These are phyloP conservation scores for Xenosphaeropsis pyriputrescens DNA, from an alignment of 2,329 filamentous ascomycete species.

Conservation along the genomic window DNA sequence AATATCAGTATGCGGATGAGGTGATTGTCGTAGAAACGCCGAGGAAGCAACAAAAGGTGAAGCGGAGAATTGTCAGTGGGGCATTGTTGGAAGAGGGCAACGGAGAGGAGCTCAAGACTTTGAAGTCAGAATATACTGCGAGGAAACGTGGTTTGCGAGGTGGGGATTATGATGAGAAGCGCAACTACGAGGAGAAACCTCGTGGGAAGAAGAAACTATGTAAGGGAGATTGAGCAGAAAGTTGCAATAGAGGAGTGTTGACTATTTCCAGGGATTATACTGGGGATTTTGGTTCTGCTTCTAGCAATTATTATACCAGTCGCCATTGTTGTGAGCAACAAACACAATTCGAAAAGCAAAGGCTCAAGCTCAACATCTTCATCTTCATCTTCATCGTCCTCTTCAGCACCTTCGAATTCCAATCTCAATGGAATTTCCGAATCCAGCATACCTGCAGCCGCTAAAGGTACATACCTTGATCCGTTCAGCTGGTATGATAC, in stretches of 20 bases:
- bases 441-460: slow-evolving; percentile 35
- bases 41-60: slow-evolving; percentile 14
- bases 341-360: slow-evolving; percentile 19
- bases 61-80: slow-evolving; percentile 51
- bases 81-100: slow-evolving; percentile 54
- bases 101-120: slow-evolving; percentile 34
- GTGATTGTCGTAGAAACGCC: slow-evolving; percentile 9
- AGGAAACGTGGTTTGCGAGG: slow-evolving; percentile 24
- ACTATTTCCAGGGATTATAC: slow-evolving; percentile 27
- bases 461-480: slow-evolving; percentile 65
- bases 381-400: slow-evolving; percentile 4
- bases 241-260: slow-evolving; percentile 10
- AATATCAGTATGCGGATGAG: slow-evolving; percentile 11
- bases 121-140: slow-evolving; percentile 26
- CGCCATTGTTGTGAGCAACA: slow-evolving; percentile 41
- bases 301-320: slow-evolving; percentile 54
- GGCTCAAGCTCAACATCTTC: slow-evolving; percentile 29
- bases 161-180: slow-evolving; percentile 24
- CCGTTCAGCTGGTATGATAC: slow-evolving; percentile 90
- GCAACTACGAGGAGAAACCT: slow-evolving; percentile 27
- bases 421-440: slow-evolving; percentile 37
- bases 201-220: slow-evolving; percentile 37
- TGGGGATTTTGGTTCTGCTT: slow-evolving; percentile 35
- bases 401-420: slow-evolving; percentile 19
- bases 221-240: slow-evolving; percentile 21